Evolutionary conservation across 2,329 filamentous ascomycete genomes (phyloP), one percentile per base, ranked within the genome.

Genomic region (Trichoderma gracile): DNA sequence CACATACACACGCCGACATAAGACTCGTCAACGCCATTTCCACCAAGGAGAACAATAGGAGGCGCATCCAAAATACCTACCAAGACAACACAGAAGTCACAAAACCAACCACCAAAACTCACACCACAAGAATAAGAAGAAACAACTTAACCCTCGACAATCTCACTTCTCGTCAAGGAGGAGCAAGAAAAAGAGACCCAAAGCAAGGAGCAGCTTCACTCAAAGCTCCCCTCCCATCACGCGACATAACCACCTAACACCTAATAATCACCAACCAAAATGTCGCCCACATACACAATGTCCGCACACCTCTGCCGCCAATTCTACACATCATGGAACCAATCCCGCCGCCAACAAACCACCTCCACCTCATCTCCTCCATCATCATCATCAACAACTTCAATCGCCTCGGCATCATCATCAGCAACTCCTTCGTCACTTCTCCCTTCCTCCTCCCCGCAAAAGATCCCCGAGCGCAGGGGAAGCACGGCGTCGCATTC

Each of bases 251-350:
- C 9, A 30, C 25, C 25, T 27, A 7, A 27, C 27, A 27, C 27
- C 6, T 5, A 27, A n/a, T n/a, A n/a, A n/a, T n/a, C 4, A 27
- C 27, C 30, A 53, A n/a, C 49, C 30, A 47, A 67, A 77, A 86
- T 86, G 84, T 80, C 83, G 63, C 83, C 83, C 57, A 85, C 84
- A 43, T 84, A 86, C 77, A 86, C 84, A 68, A 85, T 86, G 80
- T 85, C 84, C 17, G 83, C 84, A 69, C 84, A 86, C 70, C 76
- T 86, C 74, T 84, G 82, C 82, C 85, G 84, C 75, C 79, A 86
- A 70, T 82, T 86, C 76, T 83, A 81, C 77, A 78, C 81, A 58
- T 86, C 84, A n/a, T 86, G 84, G 82, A 79, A 79, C 67, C 81
- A 84, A 71, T 75, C 79, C 52, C 79, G 79, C 68, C 78, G 81